Conservation (phyloP, 257 asterid species). For the Solanum virginianum region DNA sequence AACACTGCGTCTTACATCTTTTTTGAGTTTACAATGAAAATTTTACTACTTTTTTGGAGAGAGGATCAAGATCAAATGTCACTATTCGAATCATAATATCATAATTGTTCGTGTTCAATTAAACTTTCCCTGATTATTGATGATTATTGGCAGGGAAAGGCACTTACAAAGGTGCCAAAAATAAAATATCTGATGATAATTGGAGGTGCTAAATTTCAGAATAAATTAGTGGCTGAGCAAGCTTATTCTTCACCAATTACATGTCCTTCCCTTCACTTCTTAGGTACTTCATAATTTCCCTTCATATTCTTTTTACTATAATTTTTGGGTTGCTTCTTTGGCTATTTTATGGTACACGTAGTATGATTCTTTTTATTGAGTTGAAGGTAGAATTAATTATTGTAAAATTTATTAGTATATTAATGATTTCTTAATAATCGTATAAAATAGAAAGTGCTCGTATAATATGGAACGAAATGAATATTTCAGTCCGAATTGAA, state of each 20-base stretch:
- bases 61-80: no score
- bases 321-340: neutral
- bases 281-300: slow-evolving; percentile 20
- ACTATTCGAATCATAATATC: neutral
- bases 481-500: neutral
- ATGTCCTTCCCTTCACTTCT: slow-evolving; percentile 72
- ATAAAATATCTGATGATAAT: slow-evolving; percentile 54
- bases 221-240: slow-evolving; percentile 32
- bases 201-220: slow-evolving; percentile 65
- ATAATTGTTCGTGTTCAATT: neutral
- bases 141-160: slow-evolving; percentile 40
- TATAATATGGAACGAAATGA: no score
- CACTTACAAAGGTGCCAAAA: slow-evolving; percentile 62
- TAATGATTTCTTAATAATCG: no score
- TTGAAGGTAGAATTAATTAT: no score
- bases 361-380: neutral
- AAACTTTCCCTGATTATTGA: neutral
- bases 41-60: no score
- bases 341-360: neutral
- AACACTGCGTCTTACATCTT: neutral
- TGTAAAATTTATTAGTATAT: no score
- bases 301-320: no score
- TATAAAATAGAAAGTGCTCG: no score
- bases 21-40: no score
- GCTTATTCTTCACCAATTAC: slow-evolving; percentile 53